Evolutionary conservation across 306 rosid species (phyloP), one percentile per base, ranked within the genome.

Genomic region (Vicia faba): DNA sequence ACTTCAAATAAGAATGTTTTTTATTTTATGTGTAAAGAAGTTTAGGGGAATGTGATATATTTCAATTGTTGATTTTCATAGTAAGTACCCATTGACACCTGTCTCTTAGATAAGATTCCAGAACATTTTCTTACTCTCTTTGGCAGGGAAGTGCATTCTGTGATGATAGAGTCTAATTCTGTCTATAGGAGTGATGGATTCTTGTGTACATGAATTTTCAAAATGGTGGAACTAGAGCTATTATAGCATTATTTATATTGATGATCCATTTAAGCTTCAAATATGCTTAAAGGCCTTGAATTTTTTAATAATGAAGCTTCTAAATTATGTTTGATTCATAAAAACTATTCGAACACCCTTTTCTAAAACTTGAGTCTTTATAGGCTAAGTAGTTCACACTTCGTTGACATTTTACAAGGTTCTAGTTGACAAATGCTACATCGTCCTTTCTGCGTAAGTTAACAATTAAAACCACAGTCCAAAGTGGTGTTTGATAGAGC

Each of bases 351-450:
- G 13, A 43, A 43, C 16, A 13, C 16, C 16, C 49, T 43, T 43
- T 61, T 40, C 33, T 51, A 51, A 51, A 51, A 58, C 54, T 66
- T 46, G 44, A 65, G 36, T 51, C 61, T 57, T 66, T 33, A 58
- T 44, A 36, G 25, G 62, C 13, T 11, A 49, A 19, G 45, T 59
- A 28, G 66, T 13, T 65, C 61, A 43, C 67, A n/a, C 72, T 57
- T 56, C 74, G 11, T 51, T 20, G 56, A 18, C 56, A 49, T 18
- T 71, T 5, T 66, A 29, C 59, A n/a, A 46, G 39, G 41, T 50
- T 51, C 74, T 40, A 40, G 58, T 59, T 64, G 15, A 50, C 61
- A 38, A 48, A 60, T 66, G 25, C 66, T 54, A 12, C 66, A 62
- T 39, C 44, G 14, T 68, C 69, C 62, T 50, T 60, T 40, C 16